Base-by-base conservation (phyloP, 345 rosid species). In the Laguncularia racemosa region DNA sequence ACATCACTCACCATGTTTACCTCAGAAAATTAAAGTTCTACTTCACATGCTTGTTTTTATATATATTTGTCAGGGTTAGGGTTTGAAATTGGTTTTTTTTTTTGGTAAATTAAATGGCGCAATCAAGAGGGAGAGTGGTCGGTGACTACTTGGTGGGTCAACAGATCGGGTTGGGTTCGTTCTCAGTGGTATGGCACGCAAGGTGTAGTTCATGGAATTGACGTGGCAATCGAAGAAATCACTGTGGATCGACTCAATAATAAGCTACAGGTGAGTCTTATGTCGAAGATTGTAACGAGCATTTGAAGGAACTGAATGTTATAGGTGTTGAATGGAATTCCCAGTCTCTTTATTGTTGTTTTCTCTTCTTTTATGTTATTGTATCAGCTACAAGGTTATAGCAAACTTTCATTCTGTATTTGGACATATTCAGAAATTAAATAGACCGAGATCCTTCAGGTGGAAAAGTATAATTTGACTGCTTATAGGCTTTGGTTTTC, bases 181-280 rank as follows among this genome's bases (percentile, higher is more conserved):
- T 90, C 83, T 95, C 99, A 2, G 83, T 79, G n/a, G 97, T 95
- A 12, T 95, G 91, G 84, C 95, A 84, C 33, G 99, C 90, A 26
- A 75, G 86, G 71, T 97, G 90, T 75, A 79, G 80, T 81, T 59
- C 91, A 90, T 52, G 97, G 96, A 54, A 88, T 91, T 38, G 88
- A 81, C 52, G 99, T 95, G 47, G 99, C 97, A 56, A 95, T 95
- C 51, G 90, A 95, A 73, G 97, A 95, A 89, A 95, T 95, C 71
- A 81, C 61, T 14, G 78, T 65, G 61, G 55, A 71, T 4, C 69
- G 88, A 15, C 87, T 95, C 53, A 82, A 76, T 54, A 82, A 81
- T 83, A 88, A 90, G 87, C 57, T 95, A 59, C 99, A 78, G 55
- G 99, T 84, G 12, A 87, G 92, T 74, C 95, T 90, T 63, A 73